Conservation (phyloP, 768 basidiomycete species). For the Pulveroboletus frians region DNA sequence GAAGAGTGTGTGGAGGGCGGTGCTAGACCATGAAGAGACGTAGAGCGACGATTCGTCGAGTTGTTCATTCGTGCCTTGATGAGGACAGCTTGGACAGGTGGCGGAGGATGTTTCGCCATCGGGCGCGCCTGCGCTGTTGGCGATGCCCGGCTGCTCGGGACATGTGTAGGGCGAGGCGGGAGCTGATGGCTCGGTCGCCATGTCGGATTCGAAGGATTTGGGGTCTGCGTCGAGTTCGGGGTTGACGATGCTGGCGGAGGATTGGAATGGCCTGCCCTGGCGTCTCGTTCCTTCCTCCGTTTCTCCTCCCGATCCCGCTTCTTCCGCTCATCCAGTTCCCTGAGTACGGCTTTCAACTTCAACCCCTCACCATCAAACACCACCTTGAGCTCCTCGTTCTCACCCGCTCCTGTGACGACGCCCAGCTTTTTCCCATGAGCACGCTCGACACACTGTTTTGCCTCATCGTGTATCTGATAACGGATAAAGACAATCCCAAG, state of each 20-base stretch:
- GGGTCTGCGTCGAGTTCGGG: slow-evolving; percentile 26
- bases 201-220: slow-evolving; percentile 13
- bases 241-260: slow-evolving; percentile 20
- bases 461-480: slow-evolving; percentile 62
- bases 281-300: slow-evolving; percentile 37
- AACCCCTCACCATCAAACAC: slow-evolving; percentile 76
- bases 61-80: slow-evolving; percentile 27
- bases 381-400: slow-evolving; percentile 64
- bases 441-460: slow-evolving; percentile 56
- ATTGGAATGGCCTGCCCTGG: slow-evolving; percentile 16
- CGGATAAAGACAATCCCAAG: slow-evolving; percentile 79
- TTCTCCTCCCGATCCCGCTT: slow-evolving; percentile 45
- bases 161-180: slow-evolving; percentile 26
- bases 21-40: slow-evolving; percentile 18
- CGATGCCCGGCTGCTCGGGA: slow-evolving; percentile 24
- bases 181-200: slow-evolving; percentile 26
- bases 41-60: slow-evolving; percentile 20
- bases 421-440: slow-evolving; percentile 64
- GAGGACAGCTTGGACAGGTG: slow-evolving; percentile 1
- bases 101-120: slow-evolving; percentile 22
- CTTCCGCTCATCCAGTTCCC: slow-evolving; percentile 52
- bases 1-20: slow-evolving; percentile 28
- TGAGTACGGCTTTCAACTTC: slow-evolving; percentile 58
- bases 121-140: slow-evolving; percentile 26
- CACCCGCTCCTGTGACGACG: slow-evolving; percentile 36